These are phyloP conservation scores for Pichia sp. DNA, from an alignment of 1,139 yeast species.

Conservation along the genomic window DNA sequence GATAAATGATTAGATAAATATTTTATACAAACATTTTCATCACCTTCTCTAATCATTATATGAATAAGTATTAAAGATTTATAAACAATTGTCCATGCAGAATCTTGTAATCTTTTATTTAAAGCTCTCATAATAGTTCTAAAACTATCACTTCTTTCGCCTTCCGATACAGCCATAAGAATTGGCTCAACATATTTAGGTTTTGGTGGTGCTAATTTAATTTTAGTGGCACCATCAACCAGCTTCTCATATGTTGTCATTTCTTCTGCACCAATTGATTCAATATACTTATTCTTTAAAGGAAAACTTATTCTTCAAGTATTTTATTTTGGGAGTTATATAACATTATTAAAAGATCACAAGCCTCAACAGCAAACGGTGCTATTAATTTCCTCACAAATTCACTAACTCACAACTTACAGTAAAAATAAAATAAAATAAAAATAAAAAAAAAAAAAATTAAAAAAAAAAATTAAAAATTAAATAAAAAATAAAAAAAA, in stretches of 20 bases:
- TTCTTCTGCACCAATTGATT: no score
- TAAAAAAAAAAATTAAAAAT: no score
- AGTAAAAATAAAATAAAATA: no score
- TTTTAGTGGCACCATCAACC: constrained; percentile 68
- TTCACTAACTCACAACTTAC: no score
- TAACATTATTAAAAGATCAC: no score
- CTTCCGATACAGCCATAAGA: constrained; percentile 60
- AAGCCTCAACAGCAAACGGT: no score
- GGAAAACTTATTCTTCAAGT: no score
- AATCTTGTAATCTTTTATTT: constrained; percentile 56
- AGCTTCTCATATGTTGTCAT: constrained; percentile 52
- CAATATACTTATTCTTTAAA: no score
- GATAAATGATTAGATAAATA: constrained; percentile 57
- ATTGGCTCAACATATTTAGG: constrained; percentile 93
- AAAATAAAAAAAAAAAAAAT: no score
- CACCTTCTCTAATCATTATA: constrained; percentile 91
- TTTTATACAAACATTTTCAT: constrained; percentile 57
- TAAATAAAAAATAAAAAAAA: no score
- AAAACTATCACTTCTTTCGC: constrained; percentile 48
- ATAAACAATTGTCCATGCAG: constrained; percentile 87
- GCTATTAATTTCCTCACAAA: no score
- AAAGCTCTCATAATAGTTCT: constrained; percentile 63
- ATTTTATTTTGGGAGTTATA: no score
- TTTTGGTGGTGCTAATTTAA: constrained; percentile 90
- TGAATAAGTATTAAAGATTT: constrained; percentile 81